These are phyloP conservation scores for Prunus mume DNA, from an alignment of 306 rosid species.

Conservation along the genomic window DNA sequence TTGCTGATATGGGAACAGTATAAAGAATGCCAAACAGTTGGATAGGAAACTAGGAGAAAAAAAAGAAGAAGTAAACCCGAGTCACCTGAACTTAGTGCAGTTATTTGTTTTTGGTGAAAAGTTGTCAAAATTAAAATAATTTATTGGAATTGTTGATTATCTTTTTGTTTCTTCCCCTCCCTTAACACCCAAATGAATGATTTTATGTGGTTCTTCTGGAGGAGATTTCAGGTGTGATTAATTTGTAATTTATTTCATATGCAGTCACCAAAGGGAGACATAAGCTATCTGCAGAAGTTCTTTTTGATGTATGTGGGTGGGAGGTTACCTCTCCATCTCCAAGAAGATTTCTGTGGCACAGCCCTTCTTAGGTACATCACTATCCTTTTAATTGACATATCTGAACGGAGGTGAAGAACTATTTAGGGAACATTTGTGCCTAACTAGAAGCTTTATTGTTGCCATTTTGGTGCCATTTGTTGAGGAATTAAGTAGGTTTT, in stretches of 20 bases:
- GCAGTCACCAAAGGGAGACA: constrained; percentile 94
- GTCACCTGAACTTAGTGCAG: neutral
- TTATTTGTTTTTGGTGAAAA: neutral
- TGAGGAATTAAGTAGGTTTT: neutral
- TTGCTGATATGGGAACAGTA: neutral
- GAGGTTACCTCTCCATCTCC: constrained; percentile 81
- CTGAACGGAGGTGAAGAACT: neutral
- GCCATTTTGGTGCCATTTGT: neutral
- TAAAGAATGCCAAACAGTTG: neutral
- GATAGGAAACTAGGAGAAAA: neutral
- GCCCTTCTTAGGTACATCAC: constrained; percentile 68
- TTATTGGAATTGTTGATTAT: neutral
- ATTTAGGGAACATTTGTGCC: neutral
- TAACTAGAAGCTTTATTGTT: neutral
- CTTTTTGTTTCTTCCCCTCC: neutral
- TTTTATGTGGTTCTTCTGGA: constrained; percentile 3
- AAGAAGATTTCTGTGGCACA: constrained; percentile 94
- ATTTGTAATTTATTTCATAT: constrained; percentile 21
- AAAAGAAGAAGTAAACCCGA: neutral
- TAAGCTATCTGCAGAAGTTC: constrained; percentile 86
- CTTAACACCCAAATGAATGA: neutral
- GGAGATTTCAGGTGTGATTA: constrained; percentile 19
- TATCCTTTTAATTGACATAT: neutral
- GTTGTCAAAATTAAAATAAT: neutral
- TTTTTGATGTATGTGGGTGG: constrained; percentile 89